Conservation (phyloP, 176 grass and related monocot species). For the Ensete ventricosum region DNA sequence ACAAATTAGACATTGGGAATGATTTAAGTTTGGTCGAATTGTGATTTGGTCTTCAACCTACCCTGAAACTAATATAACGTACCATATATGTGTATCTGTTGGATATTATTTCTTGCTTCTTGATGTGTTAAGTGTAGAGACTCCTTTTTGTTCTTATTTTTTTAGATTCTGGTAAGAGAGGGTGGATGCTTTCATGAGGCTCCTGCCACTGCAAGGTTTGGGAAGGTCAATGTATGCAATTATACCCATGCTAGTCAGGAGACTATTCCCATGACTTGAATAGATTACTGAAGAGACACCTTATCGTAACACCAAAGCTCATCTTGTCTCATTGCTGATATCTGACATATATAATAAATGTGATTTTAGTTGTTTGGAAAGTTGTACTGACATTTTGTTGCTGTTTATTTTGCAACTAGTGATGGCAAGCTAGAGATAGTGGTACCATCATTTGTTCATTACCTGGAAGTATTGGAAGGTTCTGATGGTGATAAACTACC, state of each 20-base stretch:
- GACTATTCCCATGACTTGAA: too few species aligned
- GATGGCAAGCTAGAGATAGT: constrained; percentile 93
- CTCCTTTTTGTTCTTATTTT: background rate
- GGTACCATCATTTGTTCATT: constrained; percentile 95
- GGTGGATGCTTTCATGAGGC: background rate
- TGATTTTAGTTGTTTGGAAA: constrained; percentile 4
- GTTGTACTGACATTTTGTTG: constrained; percentile 8
- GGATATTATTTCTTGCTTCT: too few species aligned
- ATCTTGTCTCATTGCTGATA: background rate
- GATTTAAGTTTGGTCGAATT: background rate
- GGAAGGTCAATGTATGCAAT: too few species aligned
- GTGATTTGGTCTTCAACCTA: background rate
- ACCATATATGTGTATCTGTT: background rate
- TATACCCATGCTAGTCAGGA: background rate
- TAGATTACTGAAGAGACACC: background rate
- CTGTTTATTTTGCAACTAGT: constrained; percentile 32
- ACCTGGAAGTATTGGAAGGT: constrained; percentile 94
- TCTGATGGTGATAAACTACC: constrained; percentile 93
- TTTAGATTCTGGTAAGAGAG: background rate
- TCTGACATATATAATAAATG: background rate
- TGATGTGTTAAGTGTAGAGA: background rate
- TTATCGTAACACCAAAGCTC: background rate
- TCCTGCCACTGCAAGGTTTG: background rate
- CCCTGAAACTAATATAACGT: background rate
- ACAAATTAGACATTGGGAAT: background rate